A percentile compares a stretch with the other conserved stretches of the same genome.
These are phyloP conservation scores for Fusarium temperatum DNA, from an alignment of 2,329 filamentous ascomycete genomes.

Conservation along the genomic window DNA sequence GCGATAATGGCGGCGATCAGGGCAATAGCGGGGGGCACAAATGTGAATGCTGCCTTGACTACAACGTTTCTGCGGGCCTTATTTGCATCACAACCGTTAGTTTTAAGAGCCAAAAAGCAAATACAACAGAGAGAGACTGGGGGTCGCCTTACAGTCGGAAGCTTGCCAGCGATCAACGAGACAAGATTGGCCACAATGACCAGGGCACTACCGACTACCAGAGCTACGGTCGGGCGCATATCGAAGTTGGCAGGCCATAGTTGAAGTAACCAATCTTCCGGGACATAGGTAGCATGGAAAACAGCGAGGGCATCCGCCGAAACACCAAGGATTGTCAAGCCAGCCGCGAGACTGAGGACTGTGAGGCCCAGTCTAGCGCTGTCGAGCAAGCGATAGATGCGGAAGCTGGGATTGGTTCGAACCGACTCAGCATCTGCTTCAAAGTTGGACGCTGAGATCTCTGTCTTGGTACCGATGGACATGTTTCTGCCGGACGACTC, in stretches of 20 bases:
- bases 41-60: slow-evolving; percentile 29
- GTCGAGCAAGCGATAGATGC: slow-evolving; percentile 54
- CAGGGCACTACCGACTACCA: slow-evolving; percentile 62
- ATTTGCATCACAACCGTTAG: slow-evolving; percentile 22
- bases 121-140: not conserved
- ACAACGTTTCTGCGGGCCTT: slow-evolving; percentile 35
- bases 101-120: slow-evolving; percentile 7
- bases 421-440: slow-evolving; percentile 55
- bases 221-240: slow-evolving; percentile 63
- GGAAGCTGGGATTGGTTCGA: slow-evolving; percentile 50
- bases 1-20: slow-evolving; percentile 58
- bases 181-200: slow-evolving; percentile 58
- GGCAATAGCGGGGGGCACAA: slow-evolving; percentile 44
- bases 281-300: slow-evolving; percentile 63
- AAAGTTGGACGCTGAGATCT: slow-evolving; percentile 57
- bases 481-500: slow-evolving; percentile 31
- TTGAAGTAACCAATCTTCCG: slow-evolving; percentile 58
- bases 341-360: slow-evolving; percentile 59
- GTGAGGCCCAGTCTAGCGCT: slow-evolving; percentile 58
- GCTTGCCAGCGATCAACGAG: slow-evolving; percentile 60
- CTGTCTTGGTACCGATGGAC: slow-evolving; percentile 49
- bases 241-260: slow-evolving; percentile 69
- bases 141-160: slow-evolving; percentile 57
- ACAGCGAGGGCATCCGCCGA: slow-evolving; percentile 63
- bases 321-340: slow-evolving; percentile 62